phyloP scores from a whole-genome alignment of 192 early-diverging fungal genomes.

The Polychytrium aggregatum region DNA sequence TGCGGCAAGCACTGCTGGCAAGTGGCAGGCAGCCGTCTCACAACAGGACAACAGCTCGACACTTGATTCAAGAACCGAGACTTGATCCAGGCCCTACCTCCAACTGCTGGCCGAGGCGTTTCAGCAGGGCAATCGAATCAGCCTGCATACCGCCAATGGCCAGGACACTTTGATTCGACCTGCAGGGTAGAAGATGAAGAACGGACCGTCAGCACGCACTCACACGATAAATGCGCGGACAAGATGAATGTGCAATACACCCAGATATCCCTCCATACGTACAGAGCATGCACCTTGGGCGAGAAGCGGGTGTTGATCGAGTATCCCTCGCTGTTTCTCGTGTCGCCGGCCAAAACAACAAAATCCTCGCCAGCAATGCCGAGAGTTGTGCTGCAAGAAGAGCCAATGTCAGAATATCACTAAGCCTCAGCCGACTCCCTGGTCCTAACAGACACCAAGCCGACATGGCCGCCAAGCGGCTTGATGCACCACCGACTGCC shows the following conservation, averaged over 20 bases:
- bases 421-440: neutral
- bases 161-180: conserved; percentile 71
- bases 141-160: conserved; percentile 82
- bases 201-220: neutral
- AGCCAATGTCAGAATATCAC: neutral
- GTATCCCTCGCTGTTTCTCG: conserved; percentile 90
- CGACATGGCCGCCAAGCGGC: neutral
- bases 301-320: conserved; percentile 86
- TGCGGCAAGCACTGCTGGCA: too few relatives aligned
- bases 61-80: too few relatives aligned
- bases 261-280: too few relatives aligned
- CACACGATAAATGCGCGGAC: neutral
- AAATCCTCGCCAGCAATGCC: conserved; percentile 95
- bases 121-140: conserved; percentile 75
- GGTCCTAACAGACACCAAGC: neutral
- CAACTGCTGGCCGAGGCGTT: conserved; percentile 70
- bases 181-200: conserved; percentile 11
- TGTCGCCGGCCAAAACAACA: conserved; percentile 88
- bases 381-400: conserved; percentile 54
- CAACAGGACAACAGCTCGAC: too few relatives aligned
- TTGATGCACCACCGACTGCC: neutral
- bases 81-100: conserved; percentile 66
- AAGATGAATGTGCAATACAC: too few relatives aligned
- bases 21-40: too few relatives aligned
- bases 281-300: conserved; percentile 82